Evolutionary conservation across 305 asterid genomes (phyloP).

Genomic region (Fraxinus angustifolia): DNA sequence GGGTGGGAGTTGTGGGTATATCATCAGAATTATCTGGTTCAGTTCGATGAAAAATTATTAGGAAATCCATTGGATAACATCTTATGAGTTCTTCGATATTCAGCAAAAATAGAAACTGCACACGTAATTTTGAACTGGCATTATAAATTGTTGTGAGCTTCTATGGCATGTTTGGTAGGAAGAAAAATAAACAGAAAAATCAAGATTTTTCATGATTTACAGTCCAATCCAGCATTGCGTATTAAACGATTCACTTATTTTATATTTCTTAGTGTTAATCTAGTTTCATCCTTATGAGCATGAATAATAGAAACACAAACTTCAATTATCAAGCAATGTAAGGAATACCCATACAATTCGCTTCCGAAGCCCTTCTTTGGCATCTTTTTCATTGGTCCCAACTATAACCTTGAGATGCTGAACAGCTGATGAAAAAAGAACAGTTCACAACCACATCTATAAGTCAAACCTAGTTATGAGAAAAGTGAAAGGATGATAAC

Average conservation of each 20-base stretch:
- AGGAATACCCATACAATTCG: conserved; percentile 46
- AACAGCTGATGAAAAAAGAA: conserved; percentile 44
- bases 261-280: not conserved
- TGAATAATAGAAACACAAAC: not conserved
- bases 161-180: not conserved
- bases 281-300: not conserved
- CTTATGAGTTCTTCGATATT: not conserved
- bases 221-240: not conserved
- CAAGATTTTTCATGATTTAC: not conserved
- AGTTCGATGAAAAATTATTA: not conserved
- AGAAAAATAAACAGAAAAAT: not conserved
- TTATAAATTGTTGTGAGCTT: not conserved
- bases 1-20: not conserved
- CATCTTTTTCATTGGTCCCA: conserved; percentile 45
- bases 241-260: not conserved
- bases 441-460: conserved; percentile 5
- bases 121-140: not conserved
- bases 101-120: not conserved
- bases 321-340: conserved; percentile 9
- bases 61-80: not conserved
- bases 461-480: conserved; percentile 9
- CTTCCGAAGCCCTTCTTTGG: conserved; percentile 54
- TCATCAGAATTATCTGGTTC: not conserved
- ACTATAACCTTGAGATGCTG: conserved; percentile 49
- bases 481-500: conserved; percentile 26